Conservation (phyloP, 495 filamentous ascomycete species). For the Aspergillus avenaceus region DNA sequence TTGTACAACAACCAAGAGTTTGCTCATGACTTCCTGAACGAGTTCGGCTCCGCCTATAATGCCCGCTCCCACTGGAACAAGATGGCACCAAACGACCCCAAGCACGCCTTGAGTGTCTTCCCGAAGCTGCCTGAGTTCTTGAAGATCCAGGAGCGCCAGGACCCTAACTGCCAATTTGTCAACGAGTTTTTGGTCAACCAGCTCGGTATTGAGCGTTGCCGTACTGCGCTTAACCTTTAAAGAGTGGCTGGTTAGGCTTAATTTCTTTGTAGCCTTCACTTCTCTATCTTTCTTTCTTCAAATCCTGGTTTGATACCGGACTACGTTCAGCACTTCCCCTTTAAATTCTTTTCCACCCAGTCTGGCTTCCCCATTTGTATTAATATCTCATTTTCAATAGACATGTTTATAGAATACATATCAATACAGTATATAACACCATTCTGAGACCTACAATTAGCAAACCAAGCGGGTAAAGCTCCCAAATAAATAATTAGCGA, state of each 20-base stretch:
- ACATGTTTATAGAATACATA: too few relatives aligned
- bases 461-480: too few relatives aligned
- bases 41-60: slow-evolving; percentile 18
- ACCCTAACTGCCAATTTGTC: slow-evolving; percentile 22
- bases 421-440: too few relatives aligned
- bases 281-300: background rate
- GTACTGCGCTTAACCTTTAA: background rate
- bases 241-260: too few relatives aligned
- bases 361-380: background rate
- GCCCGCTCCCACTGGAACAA: slow-evolving; percentile 23
- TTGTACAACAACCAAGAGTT: slow-evolving; percentile 14
- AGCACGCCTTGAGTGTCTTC: slow-evolving; percentile 12
- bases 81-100: slow-evolving; percentile 14
- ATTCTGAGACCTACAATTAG: too few relatives aligned
- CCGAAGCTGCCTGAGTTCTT: slow-evolving; percentile 16
- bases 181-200: slow-evolving; percentile 15
- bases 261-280: too few relatives aligned
- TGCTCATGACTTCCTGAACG: slow-evolving; percentile 6
- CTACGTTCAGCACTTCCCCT: background rate
- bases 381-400: too few relatives aligned
- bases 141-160: slow-evolving; percentile 16
- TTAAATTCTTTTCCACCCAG: background rate
- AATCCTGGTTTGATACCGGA: too few relatives aligned
- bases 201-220: slow-evolving; percentile 16
- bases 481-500: too few relatives aligned